A percentile compares a stretch with the other conserved stretches of the same genome.
Conservation (phyloP, 306 rosid species). For the Pyrus bretschneideri region DNA sequence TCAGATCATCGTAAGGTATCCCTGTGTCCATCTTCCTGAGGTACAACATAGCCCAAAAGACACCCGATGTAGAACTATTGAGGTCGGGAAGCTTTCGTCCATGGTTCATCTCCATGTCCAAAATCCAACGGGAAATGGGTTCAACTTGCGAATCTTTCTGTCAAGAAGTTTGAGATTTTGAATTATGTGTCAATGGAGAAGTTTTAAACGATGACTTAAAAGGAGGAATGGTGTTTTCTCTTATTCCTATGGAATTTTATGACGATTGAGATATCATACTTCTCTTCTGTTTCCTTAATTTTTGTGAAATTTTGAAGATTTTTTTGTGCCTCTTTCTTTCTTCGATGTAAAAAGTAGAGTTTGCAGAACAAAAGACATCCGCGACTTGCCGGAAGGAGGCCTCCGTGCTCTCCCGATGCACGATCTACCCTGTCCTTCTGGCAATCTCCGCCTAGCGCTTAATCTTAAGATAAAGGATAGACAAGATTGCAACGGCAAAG, state of each 20-base stretch:
- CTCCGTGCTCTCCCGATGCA: neutral
- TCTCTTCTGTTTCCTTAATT: neutral
- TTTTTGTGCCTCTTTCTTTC: neutral
- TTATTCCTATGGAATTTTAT: neutral
- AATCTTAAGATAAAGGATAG: conserved; percentile 43
- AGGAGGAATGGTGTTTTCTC: neutral
- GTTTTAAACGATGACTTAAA: neutral
- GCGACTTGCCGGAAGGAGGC: neutral
- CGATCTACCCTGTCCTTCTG: neutral
- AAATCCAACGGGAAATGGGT: neutral
- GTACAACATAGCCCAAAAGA: neutral
- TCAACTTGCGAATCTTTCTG: neutral
- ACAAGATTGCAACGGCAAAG: conserved; percentile 36
- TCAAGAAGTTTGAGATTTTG: neutral
- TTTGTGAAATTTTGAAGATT: neutral
- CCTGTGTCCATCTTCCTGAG: neutral
- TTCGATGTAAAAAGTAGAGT: neutral
- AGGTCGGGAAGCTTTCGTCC: neutral
- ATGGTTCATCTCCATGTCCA: conserved; percentile 4
- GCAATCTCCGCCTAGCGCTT: conserved; percentile 14
- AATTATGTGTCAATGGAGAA: neutral
- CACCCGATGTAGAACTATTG: conserved; percentile 11
- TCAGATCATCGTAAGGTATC: neutral
- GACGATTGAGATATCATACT: neutral
- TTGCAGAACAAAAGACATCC: neutral